phyloP scores from a whole-genome alignment of 257 asterid genomes.

The Solanum habrochaites region DNA sequence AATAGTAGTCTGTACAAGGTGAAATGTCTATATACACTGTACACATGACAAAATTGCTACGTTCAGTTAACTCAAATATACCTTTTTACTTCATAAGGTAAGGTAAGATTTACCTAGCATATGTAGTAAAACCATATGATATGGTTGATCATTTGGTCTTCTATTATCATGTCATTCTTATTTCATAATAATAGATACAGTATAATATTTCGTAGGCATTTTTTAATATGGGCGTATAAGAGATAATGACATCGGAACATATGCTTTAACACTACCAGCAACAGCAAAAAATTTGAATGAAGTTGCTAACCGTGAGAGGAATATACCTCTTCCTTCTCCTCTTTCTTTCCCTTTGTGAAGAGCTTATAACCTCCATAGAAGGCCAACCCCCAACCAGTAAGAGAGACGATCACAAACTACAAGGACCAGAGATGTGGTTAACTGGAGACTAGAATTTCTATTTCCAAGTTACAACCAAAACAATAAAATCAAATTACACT shows the following conservation, averaged over 20 bases:
- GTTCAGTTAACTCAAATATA: background rate
- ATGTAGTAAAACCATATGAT: background rate
- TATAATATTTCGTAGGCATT: background rate
- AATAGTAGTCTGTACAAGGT: background rate
- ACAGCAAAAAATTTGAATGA: background rate
- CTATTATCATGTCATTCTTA: background rate
- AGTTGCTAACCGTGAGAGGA: background rate
- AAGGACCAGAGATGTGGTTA: slow-evolving; percentile 1
- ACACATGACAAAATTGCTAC: background rate
- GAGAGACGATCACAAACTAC: slow-evolving; percentile 78
- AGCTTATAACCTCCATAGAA: slow-evolving; percentile 51
- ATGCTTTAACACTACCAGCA: background rate
- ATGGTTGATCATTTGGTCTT: background rate
- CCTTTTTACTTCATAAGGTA: background rate
- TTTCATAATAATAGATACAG: too few relatives aligned
- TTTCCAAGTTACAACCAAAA: background rate
- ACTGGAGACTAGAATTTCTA: background rate
- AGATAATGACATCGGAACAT: background rate
- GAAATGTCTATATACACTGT: background rate
- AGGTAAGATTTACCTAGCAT: background rate
- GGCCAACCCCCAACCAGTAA: slow-evolving; percentile 69
- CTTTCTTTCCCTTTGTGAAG: slow-evolving; percentile 55
- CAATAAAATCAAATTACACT: background rate
- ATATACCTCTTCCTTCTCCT: slow-evolving; percentile 48
- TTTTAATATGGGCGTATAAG: background rate